Evolutionary conservation across 164 flowering plant species (phyloP).

Genomic region (Sedum album): DNA sequence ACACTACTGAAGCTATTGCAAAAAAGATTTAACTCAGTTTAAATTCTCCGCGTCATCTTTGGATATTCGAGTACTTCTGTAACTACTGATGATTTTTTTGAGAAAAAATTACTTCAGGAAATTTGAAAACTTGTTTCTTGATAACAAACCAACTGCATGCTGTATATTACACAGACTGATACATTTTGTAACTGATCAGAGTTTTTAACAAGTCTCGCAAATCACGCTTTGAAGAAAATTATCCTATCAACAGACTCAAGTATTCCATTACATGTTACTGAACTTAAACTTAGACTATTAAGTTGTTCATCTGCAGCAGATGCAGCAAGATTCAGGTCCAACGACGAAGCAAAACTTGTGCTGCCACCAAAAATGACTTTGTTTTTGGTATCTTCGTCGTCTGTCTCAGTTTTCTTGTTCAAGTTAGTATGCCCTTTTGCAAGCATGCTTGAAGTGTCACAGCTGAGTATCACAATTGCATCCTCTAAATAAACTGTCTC

Average conservation of each 20-base stretch:
- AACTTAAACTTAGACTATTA: slow-evolving; percentile 4
- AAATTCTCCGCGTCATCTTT: too few species aligned
- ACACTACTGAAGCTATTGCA: too few species aligned
- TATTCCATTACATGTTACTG: slow-evolving; percentile 16
- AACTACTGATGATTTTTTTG: background rate
- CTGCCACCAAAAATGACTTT: slow-evolving; percentile 17
- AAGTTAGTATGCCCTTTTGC: background rate
- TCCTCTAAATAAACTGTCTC: background rate
- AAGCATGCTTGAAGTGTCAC: background rate
- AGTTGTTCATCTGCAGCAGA: slow-evolving; percentile 22
- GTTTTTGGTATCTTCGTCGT: background rate
- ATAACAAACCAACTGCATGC: background rate
- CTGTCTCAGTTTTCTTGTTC: background rate
- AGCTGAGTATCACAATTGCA: background rate
- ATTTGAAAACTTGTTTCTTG: background rate
- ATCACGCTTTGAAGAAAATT: slow-evolving; percentile 19
- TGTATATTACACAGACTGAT: background rate
- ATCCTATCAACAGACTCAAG: slow-evolving; percentile 33
- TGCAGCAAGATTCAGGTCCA: slow-evolving; percentile 64
- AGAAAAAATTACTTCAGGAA: too few species aligned
- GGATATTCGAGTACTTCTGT: too few species aligned
- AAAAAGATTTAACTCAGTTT: too few species aligned
- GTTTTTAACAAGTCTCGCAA: background rate
- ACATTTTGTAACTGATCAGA: background rate
- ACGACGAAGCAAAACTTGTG: slow-evolving; percentile 21